These are phyloP conservation scores for Aspergillus glaucus DNA, from an alignment of 2,329 filamentous ascomycete genomes.

Conservation along the genomic window DNA sequence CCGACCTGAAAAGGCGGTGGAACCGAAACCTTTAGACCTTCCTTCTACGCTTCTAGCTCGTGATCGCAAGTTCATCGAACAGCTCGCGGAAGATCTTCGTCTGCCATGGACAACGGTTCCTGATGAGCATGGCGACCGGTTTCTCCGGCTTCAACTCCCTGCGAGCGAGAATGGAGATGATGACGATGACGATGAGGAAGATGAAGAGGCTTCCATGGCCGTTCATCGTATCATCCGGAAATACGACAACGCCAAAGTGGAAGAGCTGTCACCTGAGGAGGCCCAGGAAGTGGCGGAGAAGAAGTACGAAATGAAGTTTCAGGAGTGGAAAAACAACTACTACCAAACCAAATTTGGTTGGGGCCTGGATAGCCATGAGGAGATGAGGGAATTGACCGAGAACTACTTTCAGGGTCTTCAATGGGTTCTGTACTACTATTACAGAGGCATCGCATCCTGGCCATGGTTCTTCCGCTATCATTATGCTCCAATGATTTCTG, in stretches of 20 bases:
- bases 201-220: constrained; percentile 78
- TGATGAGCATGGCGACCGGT: constrained; percentile 59
- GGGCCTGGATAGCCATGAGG: constrained; percentile 71
- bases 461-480: constrained; percentile 97
- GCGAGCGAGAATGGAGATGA: constrained; percentile 45
- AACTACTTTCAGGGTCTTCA: constrained; percentile 97
- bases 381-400: constrained; percentile 75
- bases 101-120: constrained; percentile 60
- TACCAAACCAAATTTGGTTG: constrained; percentile 89
- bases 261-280: constrained; percentile 73
- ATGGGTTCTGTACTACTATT: constrained; percentile 98
- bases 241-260: constrained; percentile 82
- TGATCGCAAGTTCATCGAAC: constrained; percentile 89
- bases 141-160: constrained; percentile 59
- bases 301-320: constrained; percentile 85
- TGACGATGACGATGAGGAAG: constrained; percentile 65
- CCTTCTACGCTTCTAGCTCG: constrained; percentile 66
- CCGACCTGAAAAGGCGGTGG: constrained; percentile 48
- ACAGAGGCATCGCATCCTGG: constrained; percentile 94
- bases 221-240: constrained; percentile 78
- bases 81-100: constrained; percentile 65
- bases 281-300: constrained; percentile 71
- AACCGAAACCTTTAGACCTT: constrained; percentile 60
- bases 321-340: constrained; percentile 89
- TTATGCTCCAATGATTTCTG: constrained; percentile 93